phyloP scores from a whole-genome alignment of 352 stramenopile species.

The Phytophthora citricola region DNA sequence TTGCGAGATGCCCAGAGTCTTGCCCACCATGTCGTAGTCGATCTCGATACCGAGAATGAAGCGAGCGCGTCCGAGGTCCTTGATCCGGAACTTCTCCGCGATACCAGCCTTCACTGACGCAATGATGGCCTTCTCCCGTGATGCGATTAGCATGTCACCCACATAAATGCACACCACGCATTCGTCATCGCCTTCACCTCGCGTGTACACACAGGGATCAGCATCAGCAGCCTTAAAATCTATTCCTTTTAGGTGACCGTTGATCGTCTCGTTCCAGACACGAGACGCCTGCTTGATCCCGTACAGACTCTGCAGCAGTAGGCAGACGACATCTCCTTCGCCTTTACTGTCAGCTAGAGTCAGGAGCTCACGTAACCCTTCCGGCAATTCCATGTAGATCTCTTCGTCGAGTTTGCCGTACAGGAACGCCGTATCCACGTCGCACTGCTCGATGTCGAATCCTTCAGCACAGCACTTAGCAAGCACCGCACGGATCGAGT shows the following conservation, averaged over 20 bases:
- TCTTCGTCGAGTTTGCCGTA: not conserved
- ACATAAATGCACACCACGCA: not conserved
- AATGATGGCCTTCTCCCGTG: not conserved
- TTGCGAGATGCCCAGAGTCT: not conserved
- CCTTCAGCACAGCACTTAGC: not conserved
- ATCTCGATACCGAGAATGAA: not conserved
- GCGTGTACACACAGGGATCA: too few relatives aligned
- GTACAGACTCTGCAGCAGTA: slow-evolving; percentile 5
- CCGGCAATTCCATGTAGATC: not conserved
- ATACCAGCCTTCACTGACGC: not conserved
- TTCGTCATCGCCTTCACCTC: too few relatives aligned
- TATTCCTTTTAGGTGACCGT: not conserved
- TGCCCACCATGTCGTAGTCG: not conserved
- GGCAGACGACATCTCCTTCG: slow-evolving; percentile 9
- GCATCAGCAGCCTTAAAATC: too few relatives aligned
- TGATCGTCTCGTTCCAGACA: slow-evolving; percentile 5
- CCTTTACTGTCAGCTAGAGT: not conserved
- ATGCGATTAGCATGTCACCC: not conserved
- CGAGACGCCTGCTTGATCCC: slow-evolving; percentile 3
- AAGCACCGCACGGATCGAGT: not conserved
- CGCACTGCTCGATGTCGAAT: not conserved
- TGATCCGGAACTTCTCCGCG: not conserved
- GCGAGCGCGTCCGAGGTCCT: not conserved
- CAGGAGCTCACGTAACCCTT: not conserved
- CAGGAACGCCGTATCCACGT: slow-evolving; percentile 2